Evolutionary conservation across 495 filamentous ascomycete species (phyloP).

Genomic region (Aspergillus asperescens): DNA sequence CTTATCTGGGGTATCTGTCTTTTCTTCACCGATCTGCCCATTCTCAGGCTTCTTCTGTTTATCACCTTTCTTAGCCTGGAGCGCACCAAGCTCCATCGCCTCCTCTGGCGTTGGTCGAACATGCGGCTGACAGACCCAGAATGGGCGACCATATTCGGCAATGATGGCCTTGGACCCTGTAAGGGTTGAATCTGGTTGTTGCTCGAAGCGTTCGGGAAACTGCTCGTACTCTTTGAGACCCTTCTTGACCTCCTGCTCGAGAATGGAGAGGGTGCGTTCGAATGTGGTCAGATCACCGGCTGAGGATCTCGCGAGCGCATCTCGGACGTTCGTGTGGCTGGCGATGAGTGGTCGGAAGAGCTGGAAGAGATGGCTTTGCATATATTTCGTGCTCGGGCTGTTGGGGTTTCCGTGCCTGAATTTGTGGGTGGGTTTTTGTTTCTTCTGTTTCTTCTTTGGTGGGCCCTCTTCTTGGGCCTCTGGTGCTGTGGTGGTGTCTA

Average conservation of each 20-base stretch:
- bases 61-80: slow-evolving; percentile 59
- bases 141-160: slow-evolving; percentile 68
- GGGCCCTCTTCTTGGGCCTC: slow-evolving; percentile 39
- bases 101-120: slow-evolving; percentile 84
- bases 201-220: slow-evolving; percentile 52
- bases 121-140: slow-evolving; percentile 91
- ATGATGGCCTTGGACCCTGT: slow-evolving; percentile 61
- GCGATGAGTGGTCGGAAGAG: slow-evolving; percentile 76
- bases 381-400: slow-evolving; percentile 58
- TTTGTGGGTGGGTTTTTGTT: slow-evolving; percentile 32
- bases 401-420: slow-evolving; percentile 51
- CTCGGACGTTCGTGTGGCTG: slow-evolving; percentile 71
- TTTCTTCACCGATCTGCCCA: slow-evolving; percentile 11
- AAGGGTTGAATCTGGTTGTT: slow-evolving; percentile 30
- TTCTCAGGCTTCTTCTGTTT: slow-evolving; percentile 21
- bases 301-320: slow-evolving; percentile 63
- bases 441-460: slow-evolving; percentile 59
- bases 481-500: slow-evolving; percentile 11
- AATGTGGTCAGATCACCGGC: slow-evolving; percentile 64
- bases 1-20: slow-evolving; percentile 9
- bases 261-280: slow-evolving; percentile 62
- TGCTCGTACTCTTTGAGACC: slow-evolving; percentile 70
- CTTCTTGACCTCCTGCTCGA: slow-evolving; percentile 63
- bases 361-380: slow-evolving; percentile 93
- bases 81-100: slow-evolving; percentile 72